Evolutionary conservation across 2,329 filamentous ascomycete genomes (phyloP), one percentile per base, ranked within the genome.

Genomic region (Calonectria henricotiae): DNA sequence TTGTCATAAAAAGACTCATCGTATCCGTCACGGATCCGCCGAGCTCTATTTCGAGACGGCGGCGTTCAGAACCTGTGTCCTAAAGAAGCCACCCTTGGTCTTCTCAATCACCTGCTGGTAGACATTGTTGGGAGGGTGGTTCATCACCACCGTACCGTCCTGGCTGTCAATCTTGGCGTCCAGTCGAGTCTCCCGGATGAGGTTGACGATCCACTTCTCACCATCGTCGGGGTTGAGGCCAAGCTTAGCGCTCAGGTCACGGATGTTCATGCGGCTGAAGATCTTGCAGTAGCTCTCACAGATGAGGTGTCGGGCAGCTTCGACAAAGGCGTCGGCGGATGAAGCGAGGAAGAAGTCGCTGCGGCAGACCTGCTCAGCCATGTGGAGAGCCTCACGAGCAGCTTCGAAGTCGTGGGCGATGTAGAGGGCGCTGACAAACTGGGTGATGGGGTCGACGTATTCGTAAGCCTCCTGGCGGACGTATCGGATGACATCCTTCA

Each of bases 281-380:
- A 99, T 99, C 90, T 98, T 98, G 94, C 96, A 99, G 89, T 99
- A 99, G 83, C 92, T 95, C 88, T 99, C 96, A 65, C 96, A 98
- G 83, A 99, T 98, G 71, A 99, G 88, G 87, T 99, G 96, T 80
- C 96, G 90, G 44, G 96, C 96, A 60, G 94, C 92, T 80, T 98
- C 96, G 74, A 99, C 94, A 81, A 99, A 99, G 47, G 91, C 88
- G 78, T 98, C 96, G 39, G 94, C 91, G 4, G 93, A 90, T 23
- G 91, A 92, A 67, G 93, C 90, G 68, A 99, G 89, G 92, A 99
- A 99, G 89, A 99, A 98, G 85, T 99, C 96, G 79, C 91, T 90
- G 78, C 94, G 93, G 78, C 98, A 89, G 74, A 99, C 94, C 83
- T 96, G 92, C 85, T 98, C 96, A 32, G 96, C 95, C 82, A 94